Percentiles rank a stretch among this genome's conserved stretches.
These are phyloP conservation scores for Geum urbanum DNA, from an alignment of 306 rosid species.

Conservation along the genomic window DNA sequence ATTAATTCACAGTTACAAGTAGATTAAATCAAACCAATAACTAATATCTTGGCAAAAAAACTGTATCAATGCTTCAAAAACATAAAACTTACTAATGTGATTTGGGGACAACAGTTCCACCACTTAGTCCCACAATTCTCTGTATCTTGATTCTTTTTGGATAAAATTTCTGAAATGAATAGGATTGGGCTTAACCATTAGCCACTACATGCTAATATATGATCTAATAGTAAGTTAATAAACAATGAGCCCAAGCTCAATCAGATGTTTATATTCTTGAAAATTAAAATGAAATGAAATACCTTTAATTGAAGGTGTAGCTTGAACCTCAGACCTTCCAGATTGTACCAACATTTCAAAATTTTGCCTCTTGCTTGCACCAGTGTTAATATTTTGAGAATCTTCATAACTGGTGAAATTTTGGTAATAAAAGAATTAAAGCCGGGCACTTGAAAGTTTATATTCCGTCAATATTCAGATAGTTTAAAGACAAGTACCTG, in stretches of 20 bases:
- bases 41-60: conserved; percentile 20
- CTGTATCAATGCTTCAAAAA: background rate
- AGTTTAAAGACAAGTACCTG: conserved; percentile 37
- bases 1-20: conserved; percentile 23
- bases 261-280: conserved; percentile 1
- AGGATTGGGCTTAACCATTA: conserved; percentile 13
- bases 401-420: conserved; percentile 28
- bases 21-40: conserved; percentile 11
- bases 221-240: background rate
- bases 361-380: conserved; percentile 24
- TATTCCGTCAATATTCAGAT: too few relatives aligned
- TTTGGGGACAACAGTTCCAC: conserved; percentile 50
- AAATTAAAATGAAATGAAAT: conserved; percentile 8
- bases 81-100: conserved; percentile 42
- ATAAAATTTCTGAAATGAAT: conserved; percentile 40
- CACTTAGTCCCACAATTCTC: conserved; percentile 56
- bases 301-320: conserved; percentile 46
- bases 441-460: conserved; percentile 16
- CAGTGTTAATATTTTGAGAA: conserved; percentile 38
- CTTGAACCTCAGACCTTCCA: conserved; percentile 32
- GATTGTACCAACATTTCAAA: conserved; percentile 30
- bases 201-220: conserved; percentile 12
- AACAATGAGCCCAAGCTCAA: conserved; percentile 16
- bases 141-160: conserved; percentile 46
- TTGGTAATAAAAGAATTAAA: conserved; percentile 23